phyloP scores from a whole-genome alignment of 139 green algal genomes.

The Micromonas pusilla region DNA sequence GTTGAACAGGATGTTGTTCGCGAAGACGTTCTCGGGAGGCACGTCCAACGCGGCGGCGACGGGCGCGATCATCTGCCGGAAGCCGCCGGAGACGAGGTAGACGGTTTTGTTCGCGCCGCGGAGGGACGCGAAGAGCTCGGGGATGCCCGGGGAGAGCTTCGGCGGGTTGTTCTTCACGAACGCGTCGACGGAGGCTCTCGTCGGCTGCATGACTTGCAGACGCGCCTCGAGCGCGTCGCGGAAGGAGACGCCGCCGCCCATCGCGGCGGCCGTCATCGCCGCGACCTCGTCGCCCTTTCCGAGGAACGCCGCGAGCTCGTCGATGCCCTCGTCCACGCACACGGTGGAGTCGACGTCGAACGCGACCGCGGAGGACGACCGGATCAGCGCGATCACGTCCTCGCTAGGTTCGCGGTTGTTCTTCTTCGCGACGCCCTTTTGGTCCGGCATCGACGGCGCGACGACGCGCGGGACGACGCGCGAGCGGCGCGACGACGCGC shows the following conservation, averaged over 20 bases:
- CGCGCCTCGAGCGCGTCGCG: slow-evolving; percentile 73
- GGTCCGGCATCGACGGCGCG: neutral
- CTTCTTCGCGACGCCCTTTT: too few species aligned
- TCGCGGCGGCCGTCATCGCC: slow-evolving; percentile 77
- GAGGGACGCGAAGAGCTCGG: slow-evolving; percentile 69
- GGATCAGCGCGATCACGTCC: neutral
- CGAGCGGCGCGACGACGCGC: neutral
- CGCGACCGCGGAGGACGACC: slow-evolving; percentile 62
- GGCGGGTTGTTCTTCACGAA: slow-evolving; percentile 70
- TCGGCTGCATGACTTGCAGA: slow-evolving; percentile 72
- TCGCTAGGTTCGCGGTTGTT: neutral
- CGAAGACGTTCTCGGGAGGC: slow-evolving; percentile 73
- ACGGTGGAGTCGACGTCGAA: slow-evolving; percentile 98
- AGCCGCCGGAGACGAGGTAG: slow-evolving; percentile 93
- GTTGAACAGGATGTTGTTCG: slow-evolving; percentile 87
- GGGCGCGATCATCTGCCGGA: slow-evolving; percentile 86
- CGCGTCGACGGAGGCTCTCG: slow-evolving; percentile 46
- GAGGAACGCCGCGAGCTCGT: slow-evolving; percentile 87
- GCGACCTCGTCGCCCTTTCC: slow-evolving; percentile 83
- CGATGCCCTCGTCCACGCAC: slow-evolving; percentile 90
- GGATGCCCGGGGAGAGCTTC: slow-evolving; percentile 70
- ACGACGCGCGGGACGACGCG: neutral
- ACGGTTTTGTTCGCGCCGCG: slow-evolving; percentile 58
- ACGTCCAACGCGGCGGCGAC: slow-evolving; percentile 82
- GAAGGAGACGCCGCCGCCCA: slow-evolving; percentile 84